Percentiles rank a stretch among this genome's conserved stretches.
Conservation (phyloP, 2,329 filamentous ascomycete genomes). For the Epicoccum nigrum region DNA sequence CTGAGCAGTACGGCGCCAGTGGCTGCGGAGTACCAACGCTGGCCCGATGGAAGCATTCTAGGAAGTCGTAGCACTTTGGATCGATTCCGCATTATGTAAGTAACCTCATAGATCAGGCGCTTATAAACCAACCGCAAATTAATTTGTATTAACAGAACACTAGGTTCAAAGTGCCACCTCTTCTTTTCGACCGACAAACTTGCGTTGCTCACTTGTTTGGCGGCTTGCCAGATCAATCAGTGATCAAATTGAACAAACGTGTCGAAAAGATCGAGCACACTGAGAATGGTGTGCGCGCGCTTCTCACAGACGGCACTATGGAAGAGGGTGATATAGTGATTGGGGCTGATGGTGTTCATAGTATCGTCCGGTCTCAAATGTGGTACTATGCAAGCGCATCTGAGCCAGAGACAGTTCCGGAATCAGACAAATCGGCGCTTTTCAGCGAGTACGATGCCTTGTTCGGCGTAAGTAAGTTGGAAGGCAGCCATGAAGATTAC, state of each 20-base stretch:
- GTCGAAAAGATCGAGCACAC: conserved; percentile 25
- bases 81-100: conserved; percentile 6
- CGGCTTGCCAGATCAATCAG: conserved; percentile 26
- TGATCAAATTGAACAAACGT: conserved; percentile 18
- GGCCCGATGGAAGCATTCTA: conserved; percentile 22
- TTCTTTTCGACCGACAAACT: conserved; percentile 27
- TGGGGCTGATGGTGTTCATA: conserved; percentile 35
- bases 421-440: conserved; percentile 16
- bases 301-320: conserved; percentile 22
- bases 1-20: conserved; percentile 15
- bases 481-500: conserved; percentile 24
- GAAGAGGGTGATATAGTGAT: conserved; percentile 31
- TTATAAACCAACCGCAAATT: no score
- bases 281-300: conserved; percentile 20
- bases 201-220: conserved; percentile 29
- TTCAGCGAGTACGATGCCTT: conserved; percentile 13
- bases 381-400: conserved; percentile 25
- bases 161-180: conserved; percentile 13
- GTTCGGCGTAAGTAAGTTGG: conserved; percentile 22
- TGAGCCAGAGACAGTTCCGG: conserved; percentile 12
- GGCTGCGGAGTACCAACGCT: conserved; percentile 14
- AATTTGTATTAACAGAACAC: no score
- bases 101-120: no score
- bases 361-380: conserved; percentile 27
- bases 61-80: not conserved